Evolutionary conservation across 257 asterid genomes (phyloP).

Genomic region (Jacaranda copaia): DNA sequence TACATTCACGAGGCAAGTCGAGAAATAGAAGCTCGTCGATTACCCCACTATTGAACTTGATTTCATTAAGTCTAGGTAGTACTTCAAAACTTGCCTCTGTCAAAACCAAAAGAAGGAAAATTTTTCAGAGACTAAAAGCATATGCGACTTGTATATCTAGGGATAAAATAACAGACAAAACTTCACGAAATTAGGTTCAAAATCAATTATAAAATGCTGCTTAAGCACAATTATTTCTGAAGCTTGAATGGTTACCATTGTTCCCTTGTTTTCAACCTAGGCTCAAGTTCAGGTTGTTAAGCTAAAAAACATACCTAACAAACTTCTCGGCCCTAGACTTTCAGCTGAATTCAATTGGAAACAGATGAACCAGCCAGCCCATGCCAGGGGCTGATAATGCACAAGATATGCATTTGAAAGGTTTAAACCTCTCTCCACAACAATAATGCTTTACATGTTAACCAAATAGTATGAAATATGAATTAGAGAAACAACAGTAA

Average conservation of each 20-base stretch:
- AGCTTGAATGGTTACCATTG: neutral
- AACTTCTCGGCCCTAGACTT: neutral
- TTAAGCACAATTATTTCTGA: neutral
- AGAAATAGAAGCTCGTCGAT: conserved; percentile 89
- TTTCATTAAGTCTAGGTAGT: conserved; percentile 95
- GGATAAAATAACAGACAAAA: neutral
- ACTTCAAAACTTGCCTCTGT: conserved; percentile 99
- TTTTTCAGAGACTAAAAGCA: neutral
- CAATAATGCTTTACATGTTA: neutral
- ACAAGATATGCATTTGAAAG: conserved; percentile 10
- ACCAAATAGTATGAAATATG: neutral
- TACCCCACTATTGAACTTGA: conserved; percentile 92
- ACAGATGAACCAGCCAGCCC: neutral
- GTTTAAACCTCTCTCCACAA: neutral
- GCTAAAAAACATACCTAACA: neutral
- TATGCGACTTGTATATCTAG: neutral
- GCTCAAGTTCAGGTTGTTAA: conserved; percentile 10
- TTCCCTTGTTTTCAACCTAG: neutral
- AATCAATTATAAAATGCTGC: neutral
- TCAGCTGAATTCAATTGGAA: neutral
- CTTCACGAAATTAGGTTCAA: neutral
- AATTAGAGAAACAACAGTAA: neutral
- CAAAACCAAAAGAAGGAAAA: conserved; percentile 27
- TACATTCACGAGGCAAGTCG: conserved; percentile 95
- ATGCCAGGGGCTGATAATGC: neutral